Base-by-base conservation (phyloP, 225 moss, liverwort and hornwort genomes). In the Sphagnum contortum region DNA sequence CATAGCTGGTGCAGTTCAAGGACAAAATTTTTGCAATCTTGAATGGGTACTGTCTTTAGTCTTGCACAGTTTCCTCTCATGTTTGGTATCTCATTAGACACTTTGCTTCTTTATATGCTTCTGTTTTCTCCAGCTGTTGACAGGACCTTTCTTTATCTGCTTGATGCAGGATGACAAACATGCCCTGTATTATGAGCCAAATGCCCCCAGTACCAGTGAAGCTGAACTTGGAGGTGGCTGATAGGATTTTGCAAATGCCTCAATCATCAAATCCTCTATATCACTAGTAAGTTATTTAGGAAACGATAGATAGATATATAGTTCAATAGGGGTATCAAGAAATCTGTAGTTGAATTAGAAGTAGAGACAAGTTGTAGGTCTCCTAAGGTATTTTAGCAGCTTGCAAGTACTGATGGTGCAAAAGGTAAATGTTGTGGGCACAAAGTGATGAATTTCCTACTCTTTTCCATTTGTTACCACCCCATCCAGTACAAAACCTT, bases 101-200 rank as follows among this genome's bases (percentile, higher is more conserved):
- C 6, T 12, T 60, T 13, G 7, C 60, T 8, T 8, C 9, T 52
- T 2, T 9, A n/a, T 48, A 29, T 29, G 29, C 29, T 29, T 29
- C 29, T 29, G 29, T 29, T 29, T 29, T 29, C 29, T 29, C 29
- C 29, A 29, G 29, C 1, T 29, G 29, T 29, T 29, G 29, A 29
- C 29, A 29, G 29, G 29, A 29, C 29, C 29, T 29, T 29, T 29
- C 29, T 58, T 57, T 64, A 12, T 53, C 45, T 60, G 53, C 45
- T 64, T 66, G 44, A 44, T 72, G 70, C 83, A 92, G 92, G 78
- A 89, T 92, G 87, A 89, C 87, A 12, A 87, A 85, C 57, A 89
- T 92, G 92, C 92, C 89, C 29, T 89, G 92, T 58, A 87, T 92
- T 4, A 89, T 92, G 92, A 92, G 92, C 72, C 92, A 92, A 75